Base-by-base conservation (phyloP, 257 asterid genomes). In the Eucommia ulmoides region DNA sequence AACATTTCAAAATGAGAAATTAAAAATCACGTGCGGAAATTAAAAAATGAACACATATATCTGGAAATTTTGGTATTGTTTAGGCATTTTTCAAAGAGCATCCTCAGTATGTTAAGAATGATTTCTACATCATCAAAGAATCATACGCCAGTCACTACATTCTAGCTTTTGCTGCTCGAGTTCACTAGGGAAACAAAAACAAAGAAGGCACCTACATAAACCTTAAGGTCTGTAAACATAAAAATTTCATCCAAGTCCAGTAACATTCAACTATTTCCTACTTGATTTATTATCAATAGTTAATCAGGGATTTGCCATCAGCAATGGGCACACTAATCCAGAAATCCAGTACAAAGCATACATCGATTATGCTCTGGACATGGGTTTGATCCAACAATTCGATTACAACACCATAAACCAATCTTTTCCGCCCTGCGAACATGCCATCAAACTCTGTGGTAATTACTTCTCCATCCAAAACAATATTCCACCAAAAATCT, bases 281-380 rank as follows among this genome's bases (percentile, higher is more conserved):
- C 21, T 12, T 15, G 22, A 21, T 47, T 18, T 7, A 7, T 29
- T 29, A 29, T 29, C 38, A 1, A 22, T 11, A 8, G 9, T 48
- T 49, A 41, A 47, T 15, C 61, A 77, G 87, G 92, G 86, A 18
- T 60, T 81, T 19, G 92, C 81, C 17, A 77, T 80, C 42, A 86
- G 91, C 20, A 80, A 77, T 61, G 89, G 82, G 11, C 76, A 71
- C 3, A 80, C 91, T 7, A 48, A 80, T 33, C 85, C 85, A 2
- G 86, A 42, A 59, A 74, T 81, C 23, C 86, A 77, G 59, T 81
- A 60, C 58, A 45, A 59, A 51, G 79, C 86, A 19, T 77, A 74
- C 58, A 42, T 67, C 8, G 83, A 72, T 42, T 81, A 56, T 55
- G 87, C 92, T 16, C 20, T 81, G 62, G 74, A 74, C 55, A 63